These are phyloP conservation scores for Suillus spraguei DNA, from an alignment of 768 basidiomycete species.

Conservation along the genomic window DNA sequence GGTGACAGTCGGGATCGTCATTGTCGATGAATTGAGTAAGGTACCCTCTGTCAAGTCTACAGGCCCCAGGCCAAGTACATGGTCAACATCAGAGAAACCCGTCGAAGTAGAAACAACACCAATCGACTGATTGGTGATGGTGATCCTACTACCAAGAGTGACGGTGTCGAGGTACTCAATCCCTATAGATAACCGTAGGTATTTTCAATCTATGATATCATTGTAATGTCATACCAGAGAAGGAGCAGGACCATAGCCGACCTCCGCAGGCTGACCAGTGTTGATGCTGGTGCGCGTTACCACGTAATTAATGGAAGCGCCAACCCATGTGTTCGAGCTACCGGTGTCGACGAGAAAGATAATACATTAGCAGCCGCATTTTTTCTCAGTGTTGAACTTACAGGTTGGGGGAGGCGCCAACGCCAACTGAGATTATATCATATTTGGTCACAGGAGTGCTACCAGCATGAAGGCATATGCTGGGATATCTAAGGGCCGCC, in stretches of 20 bases:
- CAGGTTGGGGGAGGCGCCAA: constrained; percentile 58
- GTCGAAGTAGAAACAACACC: constrained; percentile 54
- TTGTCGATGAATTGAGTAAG: constrained; percentile 8
- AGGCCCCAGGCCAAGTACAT: constrained; percentile 70
- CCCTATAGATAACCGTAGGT: constrained; percentile 27
- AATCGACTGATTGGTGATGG: constrained; percentile 59
- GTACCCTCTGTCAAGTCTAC: constrained; percentile 50
- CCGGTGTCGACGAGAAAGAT: constrained; percentile 58
- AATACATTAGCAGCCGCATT: constrained; percentile 4
- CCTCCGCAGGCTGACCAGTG: constrained; percentile 40
- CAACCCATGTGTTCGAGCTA: constrained; percentile 61
- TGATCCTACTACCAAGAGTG: constrained; percentile 50
- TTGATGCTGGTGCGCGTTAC: constrained; percentile 48
- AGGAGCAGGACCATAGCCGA: constrained; percentile 61
- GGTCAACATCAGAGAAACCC: constrained; percentile 55
- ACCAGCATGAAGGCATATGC: constrained; percentile 21
- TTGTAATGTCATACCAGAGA: constrained; percentile 45
- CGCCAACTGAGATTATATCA: constrained; percentile 42
- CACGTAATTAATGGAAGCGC: constrained; percentile 45
- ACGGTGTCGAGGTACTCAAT: constrained; percentile 58
- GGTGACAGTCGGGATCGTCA: constrained; percentile 55
- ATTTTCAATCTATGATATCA: constrained; percentile 9
- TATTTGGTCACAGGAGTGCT: constrained; percentile 46
- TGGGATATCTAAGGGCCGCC: constrained; percentile 43
- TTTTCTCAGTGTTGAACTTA: constrained; percentile 26